phyloP scores from a whole-genome alignment of 1,284 basidiomycete genomes.

The Boletus sp. region DNA sequence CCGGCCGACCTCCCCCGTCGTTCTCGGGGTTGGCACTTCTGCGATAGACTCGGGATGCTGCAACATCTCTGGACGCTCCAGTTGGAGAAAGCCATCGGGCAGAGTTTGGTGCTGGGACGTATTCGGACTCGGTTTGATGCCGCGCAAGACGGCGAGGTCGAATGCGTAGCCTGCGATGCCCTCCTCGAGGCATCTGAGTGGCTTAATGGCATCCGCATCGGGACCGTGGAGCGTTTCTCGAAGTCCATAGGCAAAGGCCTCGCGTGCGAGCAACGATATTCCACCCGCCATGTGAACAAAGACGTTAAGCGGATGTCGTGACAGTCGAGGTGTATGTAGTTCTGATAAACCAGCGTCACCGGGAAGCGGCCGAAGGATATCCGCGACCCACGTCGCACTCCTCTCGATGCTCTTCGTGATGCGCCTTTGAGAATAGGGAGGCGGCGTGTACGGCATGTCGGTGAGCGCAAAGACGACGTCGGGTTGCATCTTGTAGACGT shows the following conservation, averaged over 20 bases:
- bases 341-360: background rate
- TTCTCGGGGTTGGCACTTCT: conserved; percentile 13
- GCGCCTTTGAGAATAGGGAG: conserved; percentile 68
- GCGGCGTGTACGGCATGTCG: conserved; percentile 62
- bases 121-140: conserved; percentile 22
- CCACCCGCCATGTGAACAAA: conserved; percentile 70
- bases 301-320: conserved; percentile 38
- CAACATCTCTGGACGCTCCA: conserved; percentile 9
- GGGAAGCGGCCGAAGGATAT: conserved; percentile 40
- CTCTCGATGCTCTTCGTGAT: conserved; percentile 70
- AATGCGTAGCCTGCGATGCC: conserved; percentile 64
- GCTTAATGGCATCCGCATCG: conserved; percentile 51
- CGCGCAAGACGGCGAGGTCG: conserved; percentile 58
- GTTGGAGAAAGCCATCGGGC: conserved; percentile 16
- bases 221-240: conserved; percentile 51
- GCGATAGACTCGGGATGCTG: conserved; percentile 13
- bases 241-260: conserved; percentile 59
- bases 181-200: conserved; percentile 56
- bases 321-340: background rate
- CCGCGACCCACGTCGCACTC: conserved; percentile 56
- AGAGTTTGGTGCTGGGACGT: conserved; percentile 16
- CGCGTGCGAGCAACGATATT: conserved; percentile 49
- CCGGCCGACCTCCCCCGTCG: background rate
- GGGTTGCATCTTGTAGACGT: conserved; percentile 51
- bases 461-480: conserved; percentile 69